Conservation (phyloP, 495 filamentous ascomycete genomes). For the Annulohypoxylon moriforme region DNA sequence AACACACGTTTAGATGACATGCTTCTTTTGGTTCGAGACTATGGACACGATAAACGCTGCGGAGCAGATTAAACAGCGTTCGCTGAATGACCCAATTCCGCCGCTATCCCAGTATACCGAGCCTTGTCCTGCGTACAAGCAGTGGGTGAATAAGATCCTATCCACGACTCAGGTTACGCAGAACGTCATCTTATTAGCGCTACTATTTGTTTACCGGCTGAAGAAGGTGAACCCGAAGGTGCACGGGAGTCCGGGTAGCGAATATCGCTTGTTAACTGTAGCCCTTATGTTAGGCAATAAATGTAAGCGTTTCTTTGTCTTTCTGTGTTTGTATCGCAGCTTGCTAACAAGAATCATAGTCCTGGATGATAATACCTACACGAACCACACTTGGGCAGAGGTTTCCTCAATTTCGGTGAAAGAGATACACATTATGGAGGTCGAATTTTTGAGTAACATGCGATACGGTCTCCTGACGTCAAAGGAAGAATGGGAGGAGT, state of each 20-base stretch:
- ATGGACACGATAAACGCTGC: constrained; percentile 77
- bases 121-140: constrained; percentile 83
- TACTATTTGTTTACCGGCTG: constrained; percentile 92
- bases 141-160: constrained; percentile 92
- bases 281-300: constrained; percentile 99
- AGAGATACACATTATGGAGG: constrained; percentile 99
- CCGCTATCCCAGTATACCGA: constrained; percentile 76
- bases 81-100: constrained; percentile 55
- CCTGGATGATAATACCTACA: constrained; percentile 98
- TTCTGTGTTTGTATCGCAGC: no score
- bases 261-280: constrained; percentile 94
- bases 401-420: constrained; percentile 94
- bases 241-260: constrained; percentile 90
- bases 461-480: constrained; percentile 91
- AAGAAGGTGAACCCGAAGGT: constrained; percentile 90
- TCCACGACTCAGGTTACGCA: constrained; percentile 96
- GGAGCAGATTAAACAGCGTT: constrained; percentile 68
- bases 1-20: constrained; percentile 76
- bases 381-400: constrained; percentile 99
- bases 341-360: constrained; percentile 61
- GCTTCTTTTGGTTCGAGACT: constrained; percentile 99
- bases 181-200: constrained; percentile 90
- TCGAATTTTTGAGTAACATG: constrained; percentile 99
- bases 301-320: no score
- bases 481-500: constrained; percentile 82